Base-by-base conservation (phyloP, 2,329 filamentous ascomycete species). In the Myriosclerotinia curreyana region DNA sequence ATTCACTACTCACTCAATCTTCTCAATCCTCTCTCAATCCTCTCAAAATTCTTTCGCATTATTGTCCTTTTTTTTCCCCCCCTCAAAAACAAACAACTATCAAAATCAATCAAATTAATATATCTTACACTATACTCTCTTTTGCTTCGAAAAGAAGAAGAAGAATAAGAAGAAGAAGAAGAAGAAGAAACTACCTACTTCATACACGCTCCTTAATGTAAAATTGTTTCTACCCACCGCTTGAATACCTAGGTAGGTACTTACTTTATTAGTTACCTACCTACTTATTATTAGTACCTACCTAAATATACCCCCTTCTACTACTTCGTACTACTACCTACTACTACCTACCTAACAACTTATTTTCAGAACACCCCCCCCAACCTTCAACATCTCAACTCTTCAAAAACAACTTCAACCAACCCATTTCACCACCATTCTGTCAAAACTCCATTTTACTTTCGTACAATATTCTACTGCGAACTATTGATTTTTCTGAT, bases 371-470 rank as follows among this genome's bases (percentile, higher is more conserved):
- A 20, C 53, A 42, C 53, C n/a, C n/a, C n/a, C n/a, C n/a, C n/a
- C n/a, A n/a, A 42, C 38, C 52, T 17, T 6, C 51, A 15, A 11
- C n/a, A 38, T 5, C 52, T 40, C 6, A n/a, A n/a, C 52, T 42
- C 11, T 36, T 42, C 38, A 38, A 25, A 25, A 42, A 42, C 17
- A 31, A 22, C n/a, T 36, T 25, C 55, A 48, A 28, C 55, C n/a
- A n/a, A n/a, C n/a, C n/a, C n/a, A n/a, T n/a, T n/a, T n/a, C n/a
- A n/a, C n/a, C n/a, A n/a, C n/a, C 20, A 58, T 58, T 25, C 42
- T 22, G 34, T 48, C n/a, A n/a, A n/a, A n/a, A 28, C 55, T 58
- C 55, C 14, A 58, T 20, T 58, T 17, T 58, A 58, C 55, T 17
- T 5, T 7, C 42, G 7, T 36, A 22, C 42, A 34, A 48, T 36